Evolutionary conservation across 75 land plant species (phyloP).

Genomic region (Picea glauca): DNA sequence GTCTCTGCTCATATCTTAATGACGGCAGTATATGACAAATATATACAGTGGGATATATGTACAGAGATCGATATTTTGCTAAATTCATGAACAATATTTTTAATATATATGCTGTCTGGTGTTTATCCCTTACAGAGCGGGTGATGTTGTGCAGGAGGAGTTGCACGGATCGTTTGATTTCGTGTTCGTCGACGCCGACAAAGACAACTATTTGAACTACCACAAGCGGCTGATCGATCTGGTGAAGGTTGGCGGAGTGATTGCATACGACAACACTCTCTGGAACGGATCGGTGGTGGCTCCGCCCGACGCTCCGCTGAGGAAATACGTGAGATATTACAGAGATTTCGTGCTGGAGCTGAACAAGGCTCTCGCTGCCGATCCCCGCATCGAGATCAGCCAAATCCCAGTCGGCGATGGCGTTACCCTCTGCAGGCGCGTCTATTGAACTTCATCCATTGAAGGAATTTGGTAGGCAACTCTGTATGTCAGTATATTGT

Average conservation of each 20-base stretch:
- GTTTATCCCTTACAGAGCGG: too few relatives aligned
- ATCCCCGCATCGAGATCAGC: conserved; percentile 65
- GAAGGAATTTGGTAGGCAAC: too few relatives aligned
- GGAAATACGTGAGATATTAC: conserved; percentile 39
- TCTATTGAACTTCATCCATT: conserved; percentile 2
- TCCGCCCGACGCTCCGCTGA: conserved; percentile 27
- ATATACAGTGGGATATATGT: too few relatives aligned
- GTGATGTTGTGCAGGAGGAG: conserved; percentile 20
- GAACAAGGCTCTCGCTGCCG: conserved; percentile 62
- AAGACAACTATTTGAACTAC: conserved; percentile 71
- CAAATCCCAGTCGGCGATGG: conserved; percentile 82
- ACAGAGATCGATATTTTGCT: too few relatives aligned
- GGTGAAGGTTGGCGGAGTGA: conserved; percentile 79
- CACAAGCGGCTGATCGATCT: conserved; percentile 63
- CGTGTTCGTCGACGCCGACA: conserved; percentile 86
- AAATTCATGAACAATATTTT: too few relatives aligned
- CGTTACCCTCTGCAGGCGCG: conserved; percentile 73
- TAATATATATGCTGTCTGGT: too few relatives aligned
- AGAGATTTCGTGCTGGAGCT: conserved; percentile 46
- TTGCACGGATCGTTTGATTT: conserved; percentile 64
- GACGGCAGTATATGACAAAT: too few relatives aligned
- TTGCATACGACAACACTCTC: conserved; percentile 87
- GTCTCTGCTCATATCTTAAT: too few relatives aligned
- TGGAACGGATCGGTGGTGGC: conserved; percentile 80
- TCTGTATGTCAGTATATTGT: too few relatives aligned